Base-by-base conservation (phyloP, 202 grass and related monocot genomes). In the Musa balbisiana region DNA sequence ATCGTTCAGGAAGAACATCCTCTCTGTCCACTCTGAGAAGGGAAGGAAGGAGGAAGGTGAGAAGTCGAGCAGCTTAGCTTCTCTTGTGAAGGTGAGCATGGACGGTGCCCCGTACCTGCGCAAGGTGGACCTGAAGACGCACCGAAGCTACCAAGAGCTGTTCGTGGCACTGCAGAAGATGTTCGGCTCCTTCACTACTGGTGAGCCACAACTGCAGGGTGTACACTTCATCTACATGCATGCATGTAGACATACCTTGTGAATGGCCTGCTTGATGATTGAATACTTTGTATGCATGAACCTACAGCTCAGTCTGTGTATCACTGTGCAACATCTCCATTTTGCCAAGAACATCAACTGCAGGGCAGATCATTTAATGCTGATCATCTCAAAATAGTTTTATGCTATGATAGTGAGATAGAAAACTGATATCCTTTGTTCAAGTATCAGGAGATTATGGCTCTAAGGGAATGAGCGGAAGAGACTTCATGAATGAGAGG, bases 1-100 rank as follows among this genome's bases (percentile, higher is more conserved):
- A 63, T 96, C 92, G 17, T 96, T 85, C 86, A 83, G 92, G 78
- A 96, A 91, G 86, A 96, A 89, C 84, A 87, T 96, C 79, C 62
- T 96, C 66, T 80, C 81, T 0, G 75, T 81, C 55, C 80, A 88
- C 59, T 62, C 78, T 14, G 85, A 85, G 20, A 85, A 92, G 75
- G 71, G 66, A 4, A 43, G 25, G 77, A 53, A 72, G 65, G 81
- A 68, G 20, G 82, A 79, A 24, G 82, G 51, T 8, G 69, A 85
- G 22, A 88, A 83, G 77, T 86, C 79, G 73, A 21, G 15, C 11
- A 12, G 59, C 1, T 65, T 16, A 9, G 51, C 23, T 11, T 82
- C 88, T 33, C 87, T 95, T 60, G 84, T 91, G 58, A 95, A 95
- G 85, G 92, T 95, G 54, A 95, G 92, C 80, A 82, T 91, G 84